These are phyloP conservation scores for Trichosanthes truncata DNA, from an alignment of 306 rosid species.

Conservation along the genomic window DNA sequence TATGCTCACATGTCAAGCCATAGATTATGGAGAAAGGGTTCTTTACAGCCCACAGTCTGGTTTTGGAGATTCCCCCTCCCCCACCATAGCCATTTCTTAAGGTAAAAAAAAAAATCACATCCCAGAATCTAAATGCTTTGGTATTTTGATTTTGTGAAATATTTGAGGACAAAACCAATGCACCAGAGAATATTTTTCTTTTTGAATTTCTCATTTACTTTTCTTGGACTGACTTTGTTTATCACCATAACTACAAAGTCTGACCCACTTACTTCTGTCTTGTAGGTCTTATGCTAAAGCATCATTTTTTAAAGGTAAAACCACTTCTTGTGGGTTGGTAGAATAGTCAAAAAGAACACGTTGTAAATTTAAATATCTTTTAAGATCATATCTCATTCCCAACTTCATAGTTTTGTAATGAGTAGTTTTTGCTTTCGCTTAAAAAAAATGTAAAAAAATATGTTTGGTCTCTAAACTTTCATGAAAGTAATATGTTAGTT, in stretches of 20 bases:
- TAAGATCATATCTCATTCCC: background rate
- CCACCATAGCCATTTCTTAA: background rate
- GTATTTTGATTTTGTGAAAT: background rate
- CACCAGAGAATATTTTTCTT: background rate
- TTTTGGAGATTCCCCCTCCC: slow-evolving; percentile 6
- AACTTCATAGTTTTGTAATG: background rate
- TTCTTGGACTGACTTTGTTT: background rate
- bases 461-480: too few species aligned
- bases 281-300: background rate
- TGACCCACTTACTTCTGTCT: background rate
- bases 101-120: background rate
- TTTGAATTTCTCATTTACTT: background rate
- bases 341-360: background rate
- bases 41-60: background rate
- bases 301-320: background rate
- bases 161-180: background rate
- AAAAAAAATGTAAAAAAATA: too few species aligned
- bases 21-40: slow-evolving; percentile 1
- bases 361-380: background rate
- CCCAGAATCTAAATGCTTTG: background rate
- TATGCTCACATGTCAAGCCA: background rate
- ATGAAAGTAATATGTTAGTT: too few species aligned
- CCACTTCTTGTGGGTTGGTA: background rate
- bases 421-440: background rate
- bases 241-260: background rate